Conservation (phyloP, 2,329 filamentous ascomycete genomes). For the Lasiodiplodia gonubiensis region DNA sequence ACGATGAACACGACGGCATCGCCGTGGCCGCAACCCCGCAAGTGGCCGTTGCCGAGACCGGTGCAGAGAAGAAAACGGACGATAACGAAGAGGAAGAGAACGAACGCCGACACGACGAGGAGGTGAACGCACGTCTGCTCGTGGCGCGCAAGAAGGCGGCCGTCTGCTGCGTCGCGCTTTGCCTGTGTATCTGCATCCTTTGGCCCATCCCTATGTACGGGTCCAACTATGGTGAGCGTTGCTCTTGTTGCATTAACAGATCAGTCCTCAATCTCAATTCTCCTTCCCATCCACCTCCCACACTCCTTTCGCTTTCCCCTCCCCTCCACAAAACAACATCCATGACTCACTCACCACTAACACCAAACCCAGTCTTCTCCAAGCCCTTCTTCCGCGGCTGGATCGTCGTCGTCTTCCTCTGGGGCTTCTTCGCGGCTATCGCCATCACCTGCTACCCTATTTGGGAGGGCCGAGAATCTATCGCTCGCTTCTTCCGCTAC, state of each 20-base stretch:
- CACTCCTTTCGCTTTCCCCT: not conserved
- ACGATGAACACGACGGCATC: conserved; percentile 20
- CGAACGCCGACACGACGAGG: not conserved
- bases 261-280: not conserved
- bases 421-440: conserved; percentile 26
- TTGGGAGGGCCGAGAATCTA: conserved; percentile 24
- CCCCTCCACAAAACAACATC: not conserved
- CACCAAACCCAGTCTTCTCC: conserved; percentile 9
- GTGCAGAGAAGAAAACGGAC: not conserved
- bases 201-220: conserved; percentile 64
- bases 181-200: conserved; percentile 40
- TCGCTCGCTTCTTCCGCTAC: conserved; percentile 20
- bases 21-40: not conserved
- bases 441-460: conserved; percentile 27
- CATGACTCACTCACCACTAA: not conserved
- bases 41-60: not conserved
- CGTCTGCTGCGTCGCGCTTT: conserved; percentile 19
- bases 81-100: not conserved
- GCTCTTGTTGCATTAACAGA: not conserved
- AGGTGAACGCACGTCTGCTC: conserved; percentile 5
- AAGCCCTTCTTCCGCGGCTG: conserved; percentile 28
- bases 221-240: conserved; percentile 49
- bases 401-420: conserved; percentile 29
- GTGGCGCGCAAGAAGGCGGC: conserved; percentile 19
- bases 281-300: not conserved